Percentiles rank a stretch among this genome's conserved stretches.
These are phyloP conservation scores for Syzygium syzygioides DNA, from an alignment of 441 rosid genomes.

Conservation along the genomic window DNA sequence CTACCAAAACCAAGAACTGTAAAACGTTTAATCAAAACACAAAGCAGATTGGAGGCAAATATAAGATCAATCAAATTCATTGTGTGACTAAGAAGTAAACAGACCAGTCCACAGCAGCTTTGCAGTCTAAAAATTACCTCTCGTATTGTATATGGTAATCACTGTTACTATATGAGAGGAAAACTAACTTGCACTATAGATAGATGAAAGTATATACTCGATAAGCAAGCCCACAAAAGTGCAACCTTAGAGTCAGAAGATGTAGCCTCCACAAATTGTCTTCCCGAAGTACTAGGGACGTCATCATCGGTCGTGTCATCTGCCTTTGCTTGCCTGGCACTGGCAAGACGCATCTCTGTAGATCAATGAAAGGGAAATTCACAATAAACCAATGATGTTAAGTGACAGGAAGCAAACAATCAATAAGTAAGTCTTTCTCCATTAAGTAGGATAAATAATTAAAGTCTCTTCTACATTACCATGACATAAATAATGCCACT, in stretches of 20 bases:
- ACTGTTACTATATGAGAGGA: not conserved
- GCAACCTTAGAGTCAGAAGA: slow-evolving; percentile 51
- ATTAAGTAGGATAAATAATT: not conserved
- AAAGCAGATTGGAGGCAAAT: not conserved
- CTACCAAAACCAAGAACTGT: not conserved
- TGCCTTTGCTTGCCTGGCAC: slow-evolving; percentile 55
- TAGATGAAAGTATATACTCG: not conserved
- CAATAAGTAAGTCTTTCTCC: not conserved
- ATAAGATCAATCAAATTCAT: not conserved
- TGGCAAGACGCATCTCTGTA: slow-evolving; percentile 79
- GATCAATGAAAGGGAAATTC: not conserved
- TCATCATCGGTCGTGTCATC: slow-evolving; percentile 68
- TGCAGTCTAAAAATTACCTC: not conserved
- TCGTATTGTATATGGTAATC: not conserved
- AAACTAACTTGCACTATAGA: not conserved
- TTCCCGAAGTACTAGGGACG: slow-evolving; percentile 76
- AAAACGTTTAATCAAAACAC: not conserved
- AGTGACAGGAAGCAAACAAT: not conserved
- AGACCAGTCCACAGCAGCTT: not conserved
- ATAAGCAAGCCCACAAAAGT: slow-evolving; percentile 5
- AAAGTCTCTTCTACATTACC: not conserved
- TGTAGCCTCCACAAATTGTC: slow-evolving; percentile 52
- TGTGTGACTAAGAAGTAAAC: not conserved
- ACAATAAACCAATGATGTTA: not conserved
- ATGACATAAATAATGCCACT: not conserved